Conservation (phyloP, 352 stramenopile species). For the Nothophytophthora sp. region DNA sequence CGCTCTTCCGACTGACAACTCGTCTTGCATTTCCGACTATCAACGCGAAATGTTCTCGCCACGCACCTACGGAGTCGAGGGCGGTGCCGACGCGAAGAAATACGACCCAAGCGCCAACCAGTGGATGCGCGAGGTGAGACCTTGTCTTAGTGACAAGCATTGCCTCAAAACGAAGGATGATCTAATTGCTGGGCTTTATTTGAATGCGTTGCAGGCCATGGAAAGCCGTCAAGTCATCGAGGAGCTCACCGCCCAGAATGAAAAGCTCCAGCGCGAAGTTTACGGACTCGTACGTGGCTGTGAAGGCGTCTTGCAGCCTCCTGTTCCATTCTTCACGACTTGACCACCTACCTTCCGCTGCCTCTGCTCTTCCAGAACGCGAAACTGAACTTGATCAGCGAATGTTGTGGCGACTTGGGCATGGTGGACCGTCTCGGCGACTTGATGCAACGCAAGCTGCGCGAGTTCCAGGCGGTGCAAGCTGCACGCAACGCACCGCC, state of each 20-base stretch:
- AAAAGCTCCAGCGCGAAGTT: constrained; percentile 60
- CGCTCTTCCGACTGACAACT: constrained; percentile 4
- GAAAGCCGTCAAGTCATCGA: constrained; percentile 53
- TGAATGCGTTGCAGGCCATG: constrained; percentile 28
- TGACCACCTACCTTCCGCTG: not conserved
- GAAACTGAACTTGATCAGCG: constrained; percentile 59
- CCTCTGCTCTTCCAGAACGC: constrained; percentile 38
- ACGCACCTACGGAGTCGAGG: constrained; percentile 23
- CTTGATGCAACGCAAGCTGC: constrained; percentile 68
- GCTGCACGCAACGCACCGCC: constrained; percentile 30
- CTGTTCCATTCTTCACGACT: not conserved
- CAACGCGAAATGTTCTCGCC: constrained; percentile 34
- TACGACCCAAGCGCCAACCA: constrained; percentile 52
- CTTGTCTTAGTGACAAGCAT: not conserved
- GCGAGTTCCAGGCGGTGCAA: constrained; percentile 45
- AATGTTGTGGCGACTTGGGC: constrained; percentile 55
- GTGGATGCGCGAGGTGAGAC: constrained; percentile 66
- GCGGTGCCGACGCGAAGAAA: constrained; percentile 33
- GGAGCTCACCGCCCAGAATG: constrained; percentile 54
- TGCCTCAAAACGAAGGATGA: not conserved
- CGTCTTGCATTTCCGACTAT: constrained; percentile 17
- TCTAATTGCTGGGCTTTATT: not conserved
- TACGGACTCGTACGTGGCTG: constrained; percentile 43
- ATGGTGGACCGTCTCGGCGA: constrained; percentile 54
- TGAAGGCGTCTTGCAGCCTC: not conserved